Evolutionary conservation across 1,139 yeast species (phyloP), one percentile per base, ranked within the genome.

Genomic region (Lodderomyces orthopsilosis): DNA sequence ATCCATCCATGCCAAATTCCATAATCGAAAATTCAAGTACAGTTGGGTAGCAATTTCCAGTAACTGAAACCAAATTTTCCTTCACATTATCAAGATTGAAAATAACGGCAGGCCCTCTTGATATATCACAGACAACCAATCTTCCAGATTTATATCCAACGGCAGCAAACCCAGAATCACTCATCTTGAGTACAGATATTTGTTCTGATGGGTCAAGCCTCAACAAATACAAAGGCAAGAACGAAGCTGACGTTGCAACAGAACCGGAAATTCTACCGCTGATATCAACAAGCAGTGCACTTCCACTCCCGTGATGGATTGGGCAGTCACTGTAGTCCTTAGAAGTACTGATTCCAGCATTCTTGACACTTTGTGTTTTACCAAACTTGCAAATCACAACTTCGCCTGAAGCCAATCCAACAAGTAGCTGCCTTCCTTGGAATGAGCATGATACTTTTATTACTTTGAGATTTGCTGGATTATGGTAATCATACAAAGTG

Each of bases 81-180:
- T 60, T 55, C 13, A 81, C 57, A 1, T 66, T 63, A n/a, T 73
- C 82, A 14, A 58, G 49, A 50, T 80, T 75, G 54, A 72, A 78
- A 24, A 91, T 85, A 2, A 88, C 70, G 0, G 90, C 89, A 1
- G 96, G 96, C 0, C 95, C 95, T 47, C 97, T 74, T 45, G 89
- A 74, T 12, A 70, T 60, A 63, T 93, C 98, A 49, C 94, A 68
- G 0, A 93, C 83, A 3, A 85, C 65, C 26, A 93, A 53, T 35
- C 81, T 74, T 19, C 98, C 98, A 12, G 84, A 78, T 40, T 76
- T 76, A 60, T 87, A 90, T 0, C 87, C 96, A 40, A 88, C 69
- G 0, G 90, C 95, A 4, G 86, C 88, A 66, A 93, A 90, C 0
- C 97, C 97, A 41, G 89, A 72, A 50, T 85, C 78, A 50, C 91